Conservation (phyloP, 2,329 filamentous ascomycete genomes). For the Ophiostoma tasmaniense region DNA sequence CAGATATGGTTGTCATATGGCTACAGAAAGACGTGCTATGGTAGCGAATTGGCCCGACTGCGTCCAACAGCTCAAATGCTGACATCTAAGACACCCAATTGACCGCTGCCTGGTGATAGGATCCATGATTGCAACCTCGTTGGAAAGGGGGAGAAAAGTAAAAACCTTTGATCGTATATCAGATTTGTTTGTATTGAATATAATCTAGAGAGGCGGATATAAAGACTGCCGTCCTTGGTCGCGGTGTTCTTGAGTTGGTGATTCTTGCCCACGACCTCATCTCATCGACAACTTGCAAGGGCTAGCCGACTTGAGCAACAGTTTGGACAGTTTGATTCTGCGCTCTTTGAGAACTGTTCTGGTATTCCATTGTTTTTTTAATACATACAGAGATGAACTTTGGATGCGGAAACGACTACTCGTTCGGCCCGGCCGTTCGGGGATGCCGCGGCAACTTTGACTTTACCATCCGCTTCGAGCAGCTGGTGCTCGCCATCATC, state of each 20-base stretch:
- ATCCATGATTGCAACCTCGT: not conserved
- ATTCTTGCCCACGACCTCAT: not conserved
- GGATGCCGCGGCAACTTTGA: conserved; percentile 43
- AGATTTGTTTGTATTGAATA: too few relatives aligned
- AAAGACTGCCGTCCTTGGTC: not conserved
- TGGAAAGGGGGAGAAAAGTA: too few relatives aligned
- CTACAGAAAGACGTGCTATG: not conserved
- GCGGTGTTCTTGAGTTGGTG: not conserved
- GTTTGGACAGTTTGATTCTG: not conserved
- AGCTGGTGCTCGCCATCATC: conserved; percentile 37
- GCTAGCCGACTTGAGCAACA: not conserved
- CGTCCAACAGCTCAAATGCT: not conserved
- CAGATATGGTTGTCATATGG: not conserved
- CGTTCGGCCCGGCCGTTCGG: conserved; percentile 36
- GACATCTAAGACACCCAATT: not conserved
- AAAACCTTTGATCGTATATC: too few relatives aligned
- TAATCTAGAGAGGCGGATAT: not conserved
- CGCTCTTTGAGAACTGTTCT: not conserved
- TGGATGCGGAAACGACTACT: conserved; percentile 30
- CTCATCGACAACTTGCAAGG: not conserved
- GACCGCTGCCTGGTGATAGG: not conserved
- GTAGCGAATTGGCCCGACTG: not conserved
- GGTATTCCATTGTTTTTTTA: not conserved
- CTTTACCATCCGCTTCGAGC: conserved; percentile 43
- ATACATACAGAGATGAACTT: conserved; percentile 13